phyloP scores from a whole-genome alignment of 306 rosid genomes.

The Fragaria ananassa region DNA sequence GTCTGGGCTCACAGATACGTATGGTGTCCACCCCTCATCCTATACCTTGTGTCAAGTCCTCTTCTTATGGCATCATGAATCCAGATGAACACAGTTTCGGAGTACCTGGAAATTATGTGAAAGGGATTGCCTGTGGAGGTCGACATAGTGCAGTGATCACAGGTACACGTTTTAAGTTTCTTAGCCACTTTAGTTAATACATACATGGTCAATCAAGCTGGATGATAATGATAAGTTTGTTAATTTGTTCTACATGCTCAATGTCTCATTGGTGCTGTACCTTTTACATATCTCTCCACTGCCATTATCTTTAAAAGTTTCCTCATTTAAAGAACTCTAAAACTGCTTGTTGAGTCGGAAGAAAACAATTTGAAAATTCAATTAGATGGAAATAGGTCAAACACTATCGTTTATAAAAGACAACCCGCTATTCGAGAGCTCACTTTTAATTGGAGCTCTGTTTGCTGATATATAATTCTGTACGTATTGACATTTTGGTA shows the following conservation, averaged over 20 bases:
- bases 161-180: conserved; percentile 39
- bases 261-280: background rate
- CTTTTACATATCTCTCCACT: conserved; percentile 7
- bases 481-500: too few species aligned
- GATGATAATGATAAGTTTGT: background rate
- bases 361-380: background rate
- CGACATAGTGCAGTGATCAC: conserved; percentile 92
- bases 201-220: background rate
- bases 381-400: background rate
- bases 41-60: conserved; percentile 67
- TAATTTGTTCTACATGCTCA: background rate
- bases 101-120: conserved; percentile 76
- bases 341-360: background rate
- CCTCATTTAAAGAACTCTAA: background rate
- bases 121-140: conserved; percentile 91
- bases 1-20: conserved; percentile 87
- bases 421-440: background rate
- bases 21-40: conserved; percentile 96
- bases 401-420: background rate
- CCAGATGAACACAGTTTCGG: conserved; percentile 57
- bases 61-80: conserved; percentile 53
- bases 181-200: background rate
- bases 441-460: too few species aligned
- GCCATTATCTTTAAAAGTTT: background rate
- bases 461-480: too few species aligned